Evolutionary conservation across 495 filamentous ascomycete species (phyloP).

Genomic region (Schizothecium vesticola): DNA sequence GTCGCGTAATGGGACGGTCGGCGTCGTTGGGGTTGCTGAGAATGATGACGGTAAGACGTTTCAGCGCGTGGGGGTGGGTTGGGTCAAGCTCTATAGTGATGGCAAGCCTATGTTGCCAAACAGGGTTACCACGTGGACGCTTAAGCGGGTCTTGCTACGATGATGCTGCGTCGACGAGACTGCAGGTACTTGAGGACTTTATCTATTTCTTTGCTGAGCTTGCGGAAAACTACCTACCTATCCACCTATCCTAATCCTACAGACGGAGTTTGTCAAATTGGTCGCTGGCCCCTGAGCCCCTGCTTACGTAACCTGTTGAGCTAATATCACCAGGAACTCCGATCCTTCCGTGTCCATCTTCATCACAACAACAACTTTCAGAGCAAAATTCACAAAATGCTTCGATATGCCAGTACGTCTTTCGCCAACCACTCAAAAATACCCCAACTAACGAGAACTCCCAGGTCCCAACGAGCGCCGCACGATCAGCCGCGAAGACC

Average conservation of each 20-base stretch:
- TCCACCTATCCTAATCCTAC: too few relatives aligned
- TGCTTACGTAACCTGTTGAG: neutral
- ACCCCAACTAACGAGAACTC: neutral
- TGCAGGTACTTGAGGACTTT: too few relatives aligned
- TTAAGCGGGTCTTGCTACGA: neutral
- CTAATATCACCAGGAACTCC: neutral
- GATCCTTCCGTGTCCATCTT: neutral
- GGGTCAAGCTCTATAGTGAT: neutral
- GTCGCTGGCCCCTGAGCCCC: neutral
- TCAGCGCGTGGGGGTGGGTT: neutral
- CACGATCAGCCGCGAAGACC: slow-evolving; percentile 15
- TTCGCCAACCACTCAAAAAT: neutral
- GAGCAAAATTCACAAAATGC: neutral
- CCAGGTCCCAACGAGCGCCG: slow-evolving; percentile 18
- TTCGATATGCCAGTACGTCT: neutral
- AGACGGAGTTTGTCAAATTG: neutral
- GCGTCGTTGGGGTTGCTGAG: neutral
- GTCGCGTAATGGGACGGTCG: neutral
- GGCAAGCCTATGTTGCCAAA: neutral
- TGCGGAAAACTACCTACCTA: too few relatives aligned
- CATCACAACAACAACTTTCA: neutral
- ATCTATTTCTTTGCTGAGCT: too few relatives aligned
- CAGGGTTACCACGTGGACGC: neutral
- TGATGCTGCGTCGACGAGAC: too few relatives aligned
- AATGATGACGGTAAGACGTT: neutral